Conservation (phyloP, 805 yeast species). For the Candida oleophila region DNA sequence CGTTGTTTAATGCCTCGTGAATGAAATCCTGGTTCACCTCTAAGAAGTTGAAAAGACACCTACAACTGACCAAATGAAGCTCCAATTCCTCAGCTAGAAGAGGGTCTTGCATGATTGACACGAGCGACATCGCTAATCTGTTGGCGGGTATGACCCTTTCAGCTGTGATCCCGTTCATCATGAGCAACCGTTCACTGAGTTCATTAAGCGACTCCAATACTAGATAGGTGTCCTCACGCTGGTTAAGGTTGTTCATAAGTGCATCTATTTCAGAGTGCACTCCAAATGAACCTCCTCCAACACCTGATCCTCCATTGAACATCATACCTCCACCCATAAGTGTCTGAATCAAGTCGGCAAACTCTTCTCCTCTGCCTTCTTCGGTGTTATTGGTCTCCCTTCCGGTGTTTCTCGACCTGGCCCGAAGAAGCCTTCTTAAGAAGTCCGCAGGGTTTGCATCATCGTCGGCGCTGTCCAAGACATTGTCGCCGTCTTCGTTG, state of each 20-base stretch:
- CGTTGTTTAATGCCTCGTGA: slow-evolving; percentile 59
- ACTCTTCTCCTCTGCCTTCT: slow-evolving; percentile 13
- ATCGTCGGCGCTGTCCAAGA: slow-evolving; percentile 10
- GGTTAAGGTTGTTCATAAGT: slow-evolving; percentile 37
- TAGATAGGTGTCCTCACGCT: slow-evolving; percentile 56
- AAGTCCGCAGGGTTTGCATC: slow-evolving; percentile 18
- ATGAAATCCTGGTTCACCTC: slow-evolving; percentile 71
- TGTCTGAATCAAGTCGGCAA: slow-evolving; percentile 34
- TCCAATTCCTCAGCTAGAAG: slow-evolving; percentile 64
- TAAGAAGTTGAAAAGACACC: slow-evolving; percentile 77
- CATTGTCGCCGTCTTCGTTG: slow-evolving; percentile 12
- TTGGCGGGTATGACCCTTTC: slow-evolving; percentile 65
- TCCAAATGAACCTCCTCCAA: slow-evolving; percentile 7
- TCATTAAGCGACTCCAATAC: slow-evolving; percentile 66
- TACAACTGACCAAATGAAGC: slow-evolving; percentile 77
- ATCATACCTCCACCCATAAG: slow-evolving; percentile 29
- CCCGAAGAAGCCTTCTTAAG: slow-evolving; percentile 18
- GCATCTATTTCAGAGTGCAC: slow-evolving; percentile 30
- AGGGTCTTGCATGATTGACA: slow-evolving; percentile 59
- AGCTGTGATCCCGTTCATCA: slow-evolving; percentile 65
- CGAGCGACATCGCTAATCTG: slow-evolving; percentile 52
- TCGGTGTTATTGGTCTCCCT: slow-evolving; percentile 11
- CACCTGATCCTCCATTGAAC: slow-evolving; percentile 13
- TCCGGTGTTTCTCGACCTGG: slow-evolving; percentile 8
- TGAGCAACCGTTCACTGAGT: slow-evolving; percentile 59